phyloP scores from a whole-genome alignment of 2,329 filamentous ascomycete species.

The Arthrocladium fulminans region DNA sequence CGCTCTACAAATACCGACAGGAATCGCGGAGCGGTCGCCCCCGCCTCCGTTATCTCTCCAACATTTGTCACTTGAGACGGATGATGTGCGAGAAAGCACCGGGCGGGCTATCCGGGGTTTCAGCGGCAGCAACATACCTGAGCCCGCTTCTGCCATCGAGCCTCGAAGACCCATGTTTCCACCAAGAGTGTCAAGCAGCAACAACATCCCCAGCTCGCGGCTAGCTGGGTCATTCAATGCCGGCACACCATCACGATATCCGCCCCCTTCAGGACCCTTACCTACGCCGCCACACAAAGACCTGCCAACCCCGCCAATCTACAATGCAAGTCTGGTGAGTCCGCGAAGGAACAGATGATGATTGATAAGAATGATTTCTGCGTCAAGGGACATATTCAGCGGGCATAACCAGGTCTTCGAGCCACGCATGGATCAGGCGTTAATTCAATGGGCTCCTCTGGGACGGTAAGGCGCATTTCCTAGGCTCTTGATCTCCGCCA shows the following conservation, averaged over 20 bases:
- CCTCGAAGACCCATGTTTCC: slow-evolving; percentile 31
- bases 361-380: not conserved
- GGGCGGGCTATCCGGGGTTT: slow-evolving; percentile 18
- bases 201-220: slow-evolving; percentile 18
- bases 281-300: slow-evolving; percentile 45
- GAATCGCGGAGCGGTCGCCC: slow-evolving; percentile 25
- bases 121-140: slow-evolving; percentile 22
- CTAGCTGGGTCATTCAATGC: slow-evolving; percentile 38
- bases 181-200: slow-evolving; percentile 30
- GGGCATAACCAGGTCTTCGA: not conserved
- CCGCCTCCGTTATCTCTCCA: slow-evolving; percentile 34
- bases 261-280: slow-evolving; percentile 48
- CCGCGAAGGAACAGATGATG: slow-evolving; percentile 4
- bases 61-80: slow-evolving; percentile 36
- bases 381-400: slow-evolving; percentile 8
- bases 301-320: slow-evolving; percentile 9
- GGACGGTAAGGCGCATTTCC: not conserved
- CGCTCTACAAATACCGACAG: slow-evolving; percentile 17
- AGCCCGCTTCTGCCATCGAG: slow-evolving; percentile 33
- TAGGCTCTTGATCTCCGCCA: not conserved
- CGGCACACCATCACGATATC: slow-evolving; percentile 58
- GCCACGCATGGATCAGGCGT: slow-evolving; percentile 3
- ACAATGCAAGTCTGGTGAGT: slow-evolving; percentile 2
- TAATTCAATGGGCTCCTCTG: not conserved
- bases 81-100: slow-evolving; percentile 27